A percentile compares a stretch with the other conserved stretches of the same genome.
Conservation (phyloP, 176 grass and related monocot species). For the Themeda triandra region DNA sequence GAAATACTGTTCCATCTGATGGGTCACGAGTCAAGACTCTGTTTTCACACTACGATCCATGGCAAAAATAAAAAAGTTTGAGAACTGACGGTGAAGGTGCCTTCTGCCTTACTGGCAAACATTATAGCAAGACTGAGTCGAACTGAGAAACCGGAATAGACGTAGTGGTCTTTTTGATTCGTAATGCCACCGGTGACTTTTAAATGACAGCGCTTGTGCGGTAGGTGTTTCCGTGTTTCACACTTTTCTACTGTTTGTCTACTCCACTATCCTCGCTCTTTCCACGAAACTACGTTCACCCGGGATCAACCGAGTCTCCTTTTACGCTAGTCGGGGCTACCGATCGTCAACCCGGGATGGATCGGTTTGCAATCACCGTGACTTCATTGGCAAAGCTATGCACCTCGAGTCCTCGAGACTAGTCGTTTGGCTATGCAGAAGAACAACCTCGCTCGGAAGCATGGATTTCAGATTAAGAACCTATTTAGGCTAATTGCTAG, state of each 20-base stretch:
- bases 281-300: background rate
- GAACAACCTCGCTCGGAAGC: background rate
- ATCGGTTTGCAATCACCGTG: background rate
- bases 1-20: too few species aligned
- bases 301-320: background rate
- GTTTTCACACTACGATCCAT: too few species aligned
- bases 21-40: too few species aligned
- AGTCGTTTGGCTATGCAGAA: background rate
- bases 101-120: too few species aligned
- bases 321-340: background rate
- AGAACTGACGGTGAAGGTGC: too few species aligned
- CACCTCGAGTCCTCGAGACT: background rate
- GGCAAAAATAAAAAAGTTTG: too few species aligned
- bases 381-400: background rate
- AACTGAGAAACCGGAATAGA: too few species aligned
- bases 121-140: too few species aligned
- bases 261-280: background rate
- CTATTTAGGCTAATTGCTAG: too few species aligned
- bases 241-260: background rate
- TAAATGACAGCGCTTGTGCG: background rate
- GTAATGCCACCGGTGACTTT: background rate
- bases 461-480: too few species aligned
- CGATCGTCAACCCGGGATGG: background rate
- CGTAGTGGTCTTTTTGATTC: background rate
- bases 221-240: background rate